Conservation (phyloP, 2,329 filamentous ascomycete species). For the Hypomyces perniciosus region DNA sequence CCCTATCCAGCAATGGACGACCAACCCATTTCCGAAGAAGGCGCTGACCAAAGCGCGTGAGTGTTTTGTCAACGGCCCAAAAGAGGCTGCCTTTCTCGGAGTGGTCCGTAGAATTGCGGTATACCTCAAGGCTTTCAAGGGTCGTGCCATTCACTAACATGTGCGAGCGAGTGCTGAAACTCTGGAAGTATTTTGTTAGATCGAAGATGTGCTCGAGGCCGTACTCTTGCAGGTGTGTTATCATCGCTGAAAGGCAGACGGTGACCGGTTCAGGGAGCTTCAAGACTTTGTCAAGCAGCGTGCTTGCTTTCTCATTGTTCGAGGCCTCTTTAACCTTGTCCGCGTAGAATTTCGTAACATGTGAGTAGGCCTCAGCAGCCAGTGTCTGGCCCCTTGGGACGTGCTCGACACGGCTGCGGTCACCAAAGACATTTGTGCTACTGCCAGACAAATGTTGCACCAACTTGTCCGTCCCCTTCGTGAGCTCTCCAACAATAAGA, state of each 20-base stretch:
- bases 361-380: conserved; percentile 77
- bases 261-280: conserved; percentile 80
- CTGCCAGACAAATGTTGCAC: conserved; percentile 84
- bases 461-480: conserved; percentile 86
- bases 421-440: conserved; percentile 86
- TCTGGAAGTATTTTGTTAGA: conserved; percentile 93
- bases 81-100: conserved; percentile 82
- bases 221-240: conserved; percentile 85
- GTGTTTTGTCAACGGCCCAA: conserved; percentile 90
- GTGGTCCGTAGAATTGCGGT: conserved; percentile 88
- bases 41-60: conserved; percentile 81
- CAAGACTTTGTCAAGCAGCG: conserved; percentile 78
- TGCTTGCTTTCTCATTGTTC: conserved; percentile 50
- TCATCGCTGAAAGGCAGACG: conserved; percentile 93
- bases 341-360: conserved; percentile 90
- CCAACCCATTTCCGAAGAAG: conserved; percentile 93
- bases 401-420: conserved; percentile 79
- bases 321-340: conserved; percentile 65
- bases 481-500: conserved; percentile 83
- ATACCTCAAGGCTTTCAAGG: conserved; percentile 87
- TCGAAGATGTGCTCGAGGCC: conserved; percentile 93
- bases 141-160: conserved; percentile 97
- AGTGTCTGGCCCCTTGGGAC: conserved; percentile 71
- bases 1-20: conserved; percentile 73
- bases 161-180: conserved; percentile 87